A percentile compares a stretch with the other conserved stretches of the same genome.
Evolutionary conservation across 305 asterid genomes (phyloP).

Genomic region (Salvia sclarea): DNA sequence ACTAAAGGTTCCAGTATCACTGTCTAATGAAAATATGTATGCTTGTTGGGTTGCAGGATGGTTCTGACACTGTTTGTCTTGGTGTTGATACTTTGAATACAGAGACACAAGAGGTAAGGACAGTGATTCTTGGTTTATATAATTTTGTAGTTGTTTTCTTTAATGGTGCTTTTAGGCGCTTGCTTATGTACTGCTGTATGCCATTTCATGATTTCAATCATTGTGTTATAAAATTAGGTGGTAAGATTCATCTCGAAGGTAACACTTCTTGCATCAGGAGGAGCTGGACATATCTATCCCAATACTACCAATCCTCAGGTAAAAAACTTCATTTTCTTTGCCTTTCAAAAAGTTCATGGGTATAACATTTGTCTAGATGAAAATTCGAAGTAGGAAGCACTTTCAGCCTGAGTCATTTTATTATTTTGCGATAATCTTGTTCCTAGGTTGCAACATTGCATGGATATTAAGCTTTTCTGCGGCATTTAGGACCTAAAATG

Average conservation of each 20-base stretch:
- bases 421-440: background rate
- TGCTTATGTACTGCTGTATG: conserved; percentile 12
- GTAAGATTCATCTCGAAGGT: conserved; percentile 92
- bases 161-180: background rate
- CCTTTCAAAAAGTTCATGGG: background rate
- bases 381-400: background rate
- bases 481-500: background rate
- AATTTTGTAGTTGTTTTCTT: background rate
- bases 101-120: conserved; percentile 73
- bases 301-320: conserved; percentile 94
- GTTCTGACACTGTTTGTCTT: conserved; percentile 70
- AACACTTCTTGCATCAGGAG: conserved; percentile 96
- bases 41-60: conserved; percentile 61
- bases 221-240: conserved; percentile 51
- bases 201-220: conserved; percentile 15
- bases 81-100: conserved; percentile 89
- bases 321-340: conserved; percentile 34
- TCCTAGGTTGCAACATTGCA: background rate
- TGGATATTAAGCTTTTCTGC: background rate
- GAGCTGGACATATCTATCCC: conserved; percentile 98
- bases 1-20: background rate
- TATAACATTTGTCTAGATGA: conserved; percentile 1
- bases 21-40: conserved; percentile 31
- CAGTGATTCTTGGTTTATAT: conserved; percentile 19
- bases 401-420: background rate